Evolutionary conservation across 371 early-diverging fungal genomes (phyloP).

Genomic region (Catenaria anguillulae): DNA sequence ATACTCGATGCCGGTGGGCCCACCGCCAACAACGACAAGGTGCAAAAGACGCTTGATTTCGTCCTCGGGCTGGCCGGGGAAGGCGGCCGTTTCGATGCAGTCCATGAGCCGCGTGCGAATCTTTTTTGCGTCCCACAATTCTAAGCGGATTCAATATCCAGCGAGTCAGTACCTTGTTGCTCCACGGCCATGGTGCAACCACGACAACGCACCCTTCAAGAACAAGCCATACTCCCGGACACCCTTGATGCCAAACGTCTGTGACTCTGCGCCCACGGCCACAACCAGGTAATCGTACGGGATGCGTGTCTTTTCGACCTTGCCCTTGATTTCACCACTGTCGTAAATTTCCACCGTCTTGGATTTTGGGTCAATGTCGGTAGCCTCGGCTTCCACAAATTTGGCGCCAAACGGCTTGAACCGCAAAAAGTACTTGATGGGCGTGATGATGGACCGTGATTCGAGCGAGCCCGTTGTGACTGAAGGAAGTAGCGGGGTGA

Average conservation of each 20-base stretch:
- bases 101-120: conserved; percentile 75
- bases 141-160: conserved; percentile 12
- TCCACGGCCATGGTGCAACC: no score
- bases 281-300: conserved; percentile 78
- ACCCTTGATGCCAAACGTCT: conserved; percentile 77
- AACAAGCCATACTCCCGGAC: conserved; percentile 74
- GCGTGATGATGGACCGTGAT: conserved; percentile 67
- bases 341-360: conserved; percentile 62
- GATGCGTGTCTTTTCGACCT: conserved; percentile 36
- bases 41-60: conserved; percentile 73
- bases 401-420: conserved; percentile 55
- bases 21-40: conserved; percentile 94
- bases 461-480: conserved; percentile 76
- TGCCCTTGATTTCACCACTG: conserved; percentile 52
- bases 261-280: conserved; percentile 73
- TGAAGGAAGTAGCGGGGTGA: conserved; percentile 77
- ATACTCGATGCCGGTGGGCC: conserved; percentile 90
- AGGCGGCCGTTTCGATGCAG: conserved; percentile 75
- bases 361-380: conserved; percentile 55
- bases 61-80: conserved; percentile 58
- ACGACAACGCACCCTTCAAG: conserved; percentile 46
- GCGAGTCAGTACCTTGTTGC: no score
- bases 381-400: conserved; percentile 77
- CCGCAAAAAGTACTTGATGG: conserved; percentile 68
- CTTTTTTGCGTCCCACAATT: conserved; percentile 74